Base-by-base conservation (phyloP, 257 asterid species). In the Solanum virginianum region DNA sequence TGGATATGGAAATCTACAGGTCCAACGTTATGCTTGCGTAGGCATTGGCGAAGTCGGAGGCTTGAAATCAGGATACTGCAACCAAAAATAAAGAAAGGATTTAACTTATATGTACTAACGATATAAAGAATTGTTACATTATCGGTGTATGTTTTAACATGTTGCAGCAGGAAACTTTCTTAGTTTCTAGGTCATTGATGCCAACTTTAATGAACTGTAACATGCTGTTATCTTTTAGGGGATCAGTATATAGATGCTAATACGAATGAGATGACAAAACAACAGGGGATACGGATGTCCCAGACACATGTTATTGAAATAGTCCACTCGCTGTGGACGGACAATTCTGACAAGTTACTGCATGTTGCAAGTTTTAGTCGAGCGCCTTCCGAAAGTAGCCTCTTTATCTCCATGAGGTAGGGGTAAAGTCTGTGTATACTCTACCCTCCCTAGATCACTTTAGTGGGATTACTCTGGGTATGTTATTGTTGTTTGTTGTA, bases 1-100 rank as follows among this genome's bases (percentile, higher is more conserved):
- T 41, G 10, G 59, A 18, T 49, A 11, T 69, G 10, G 29, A 13
- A 51, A 17, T 63, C 63, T 24, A 45, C 82, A 51, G 0, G 47
- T 77, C 63, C 39, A 77, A 56, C 60, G 54, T 89, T 89, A 95
- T 83, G 98, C 98, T 88, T 88, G 93, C 17, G 97, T 90, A 57
- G 99, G 98, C 83, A 90, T 95, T 20, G 99, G 99, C 0, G 98
- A 96, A 13, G 98, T 60, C 18, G 99, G 99, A 55, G 99, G 99
- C 93, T 91, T 96, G 88, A 84, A 90, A 87, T 96, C 99, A 57
- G 98, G 98, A 89, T 95, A 96, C 99, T 96, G 94, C 89, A 90
- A 51, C 57, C 32, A 43, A 15, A 79, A 53, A 26, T 15, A 9
- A 26, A 51, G 10, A 9, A 51, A 24, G 6, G 39, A 77, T 77